Conservation (phyloP, 805 yeast species). For the Zygotorulaspora sp. region DNA sequence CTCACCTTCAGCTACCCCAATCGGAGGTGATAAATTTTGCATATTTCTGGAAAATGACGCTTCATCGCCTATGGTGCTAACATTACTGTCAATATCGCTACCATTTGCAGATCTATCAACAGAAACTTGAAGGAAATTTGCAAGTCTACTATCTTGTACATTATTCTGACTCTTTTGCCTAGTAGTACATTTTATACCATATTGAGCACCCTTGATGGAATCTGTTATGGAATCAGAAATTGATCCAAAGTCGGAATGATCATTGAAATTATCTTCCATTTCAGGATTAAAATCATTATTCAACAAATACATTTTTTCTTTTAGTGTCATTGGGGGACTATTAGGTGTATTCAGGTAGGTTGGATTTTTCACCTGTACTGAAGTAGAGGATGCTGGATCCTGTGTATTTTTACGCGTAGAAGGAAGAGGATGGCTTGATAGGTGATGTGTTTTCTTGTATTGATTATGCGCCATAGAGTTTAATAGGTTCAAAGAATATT, state of each 20-base stretch:
- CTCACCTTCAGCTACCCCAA: constrained; percentile 10
- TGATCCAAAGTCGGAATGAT: constrained; percentile 7
- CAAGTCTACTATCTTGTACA: constrained; percentile 4
- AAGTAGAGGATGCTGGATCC: constrained; percentile 8
- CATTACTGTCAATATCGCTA: constrained; percentile 27
- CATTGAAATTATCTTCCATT: constrained; percentile 7
- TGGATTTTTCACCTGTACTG: constrained; percentile 4
- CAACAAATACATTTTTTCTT: constrained; percentile 43
- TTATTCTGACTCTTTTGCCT: background rate
- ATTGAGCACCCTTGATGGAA: constrained; percentile 5
- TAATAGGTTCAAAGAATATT: constrained; percentile 37
- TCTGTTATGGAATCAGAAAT: constrained; percentile 3
- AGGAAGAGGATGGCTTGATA: constrained; percentile 1
- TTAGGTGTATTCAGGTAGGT: constrained; percentile 25
- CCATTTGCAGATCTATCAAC: constrained; percentile 4
- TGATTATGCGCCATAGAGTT: constrained; percentile 33
- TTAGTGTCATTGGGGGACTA: constrained; percentile 42
- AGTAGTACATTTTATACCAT: constrained; percentile 4
- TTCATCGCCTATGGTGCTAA: constrained; percentile 32
- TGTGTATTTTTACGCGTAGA: constrained; percentile 6
- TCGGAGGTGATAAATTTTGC: constrained; percentile 17
- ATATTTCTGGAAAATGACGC: constrained; percentile 19
- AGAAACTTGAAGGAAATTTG: constrained; percentile 3
- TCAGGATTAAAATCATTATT: constrained; percentile 28
- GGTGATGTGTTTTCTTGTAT: constrained; percentile 12